phyloP scores from a whole-genome alignment of 2,329 filamentous ascomycete species.

The Verticillium nonalfalfae region DNA sequence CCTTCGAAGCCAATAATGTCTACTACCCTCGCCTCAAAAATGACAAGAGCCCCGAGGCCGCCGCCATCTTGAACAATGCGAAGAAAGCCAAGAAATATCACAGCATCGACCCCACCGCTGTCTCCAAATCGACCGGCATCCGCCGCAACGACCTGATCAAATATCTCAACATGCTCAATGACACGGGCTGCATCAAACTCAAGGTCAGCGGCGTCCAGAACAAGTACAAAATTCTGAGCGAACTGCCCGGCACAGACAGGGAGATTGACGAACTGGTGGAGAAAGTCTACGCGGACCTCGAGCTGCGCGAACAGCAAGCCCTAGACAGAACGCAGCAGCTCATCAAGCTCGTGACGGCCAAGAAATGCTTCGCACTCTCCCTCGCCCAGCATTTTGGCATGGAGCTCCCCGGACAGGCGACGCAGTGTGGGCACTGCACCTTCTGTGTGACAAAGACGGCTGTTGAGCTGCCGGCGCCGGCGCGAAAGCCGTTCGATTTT shows the following conservation, averaged over 20 bases:
- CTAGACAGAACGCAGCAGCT: constrained; percentile 43
- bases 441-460: constrained; percentile 32
- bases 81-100: constrained; percentile 33
- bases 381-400: constrained; percentile 55
- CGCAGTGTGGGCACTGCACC: constrained; percentile 50
- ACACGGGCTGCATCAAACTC: constrained; percentile 41
- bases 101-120: constrained; percentile 40
- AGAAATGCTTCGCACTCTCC: constrained; percentile 41
- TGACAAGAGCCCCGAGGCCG: constrained; percentile 33
- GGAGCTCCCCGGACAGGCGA: constrained; percentile 30
- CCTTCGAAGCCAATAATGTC: constrained; percentile 30
- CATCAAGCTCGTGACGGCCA: constrained; percentile 44
- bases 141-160: constrained; percentile 41
- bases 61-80: constrained; percentile 33
- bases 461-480: constrained; percentile 29
- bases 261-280: constrained; percentile 38
- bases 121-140: constrained; percentile 22
- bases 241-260: constrained; percentile 32
- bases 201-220: constrained; percentile 45
- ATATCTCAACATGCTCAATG: constrained; percentile 48
- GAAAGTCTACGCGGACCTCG: constrained; percentile 42
- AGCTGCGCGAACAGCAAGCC: constrained; percentile 45
- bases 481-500: constrained; percentile 29
- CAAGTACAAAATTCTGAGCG: constrained; percentile 42
- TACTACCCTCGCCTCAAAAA: constrained; percentile 23